phyloP scores from a whole-genome alignment of 2,329 filamentous ascomycete genomes.

The Colletotrichum gigasporum region DNA sequence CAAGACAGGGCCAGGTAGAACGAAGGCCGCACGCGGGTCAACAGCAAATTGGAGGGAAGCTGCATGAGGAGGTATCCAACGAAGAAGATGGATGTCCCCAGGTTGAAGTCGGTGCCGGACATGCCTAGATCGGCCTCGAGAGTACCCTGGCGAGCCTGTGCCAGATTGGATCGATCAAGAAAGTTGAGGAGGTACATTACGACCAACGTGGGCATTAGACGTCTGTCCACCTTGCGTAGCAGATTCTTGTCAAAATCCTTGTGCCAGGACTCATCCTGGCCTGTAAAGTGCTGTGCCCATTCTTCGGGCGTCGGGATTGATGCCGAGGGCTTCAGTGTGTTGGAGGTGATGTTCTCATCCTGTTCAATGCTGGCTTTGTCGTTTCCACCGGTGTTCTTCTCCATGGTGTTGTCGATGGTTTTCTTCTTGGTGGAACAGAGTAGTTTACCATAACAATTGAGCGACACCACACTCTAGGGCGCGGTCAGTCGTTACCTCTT shows the following conservation, averaged over 20 bases:
- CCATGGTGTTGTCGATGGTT: not conserved
- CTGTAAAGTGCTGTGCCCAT: constrained; percentile 18
- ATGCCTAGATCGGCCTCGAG: constrained; percentile 63
- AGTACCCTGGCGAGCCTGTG: constrained; percentile 62
- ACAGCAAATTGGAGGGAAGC: constrained; percentile 66
- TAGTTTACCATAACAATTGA: not conserved
- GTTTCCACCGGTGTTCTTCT: too few relatives aligned
- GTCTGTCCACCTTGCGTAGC: constrained; percentile 60
- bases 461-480: not conserved
- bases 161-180: constrained; percentile 62
- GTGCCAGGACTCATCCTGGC: constrained; percentile 24
- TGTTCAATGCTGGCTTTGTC: constrained; percentile 22
- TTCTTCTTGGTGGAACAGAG: too few relatives aligned
- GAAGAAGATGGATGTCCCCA: constrained; percentile 64
- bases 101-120: constrained; percentile 65
- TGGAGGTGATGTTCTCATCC: constrained; percentile 7
- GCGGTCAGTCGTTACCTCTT: not conserved
- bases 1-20: constrained; percentile 61
- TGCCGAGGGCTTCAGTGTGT: constrained; percentile 10
- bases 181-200: constrained; percentile 57
- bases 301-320: constrained; percentile 18
- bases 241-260: constrained; percentile 35
- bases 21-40: constrained; percentile 63
- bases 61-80: constrained; percentile 71
- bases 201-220: constrained; percentile 49